Percentiles rank a stretch among this genome's conserved stretches.
Evolutionary conservation across 2,329 filamentous ascomycete species (phyloP).

Genomic region (Scedosporium boydii): DNA sequence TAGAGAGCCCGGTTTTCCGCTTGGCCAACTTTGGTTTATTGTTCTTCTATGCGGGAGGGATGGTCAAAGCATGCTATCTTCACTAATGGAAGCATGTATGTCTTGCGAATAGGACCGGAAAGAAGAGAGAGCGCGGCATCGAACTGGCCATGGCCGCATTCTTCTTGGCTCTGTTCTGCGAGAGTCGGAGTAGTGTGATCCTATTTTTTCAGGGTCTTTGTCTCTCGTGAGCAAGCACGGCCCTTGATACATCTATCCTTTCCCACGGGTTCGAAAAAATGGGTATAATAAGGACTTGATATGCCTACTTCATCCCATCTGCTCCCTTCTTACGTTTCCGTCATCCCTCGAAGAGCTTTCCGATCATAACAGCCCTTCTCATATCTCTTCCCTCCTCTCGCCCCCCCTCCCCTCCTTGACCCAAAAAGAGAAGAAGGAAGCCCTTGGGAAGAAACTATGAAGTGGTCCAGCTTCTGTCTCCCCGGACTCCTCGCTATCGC

Average conservation of each 20-base stretch:
- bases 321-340: not conserved
- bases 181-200: not conserved
- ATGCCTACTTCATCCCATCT: not conserved
- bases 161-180: not conserved
- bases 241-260: not conserved
- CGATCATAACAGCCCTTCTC: not conserved
- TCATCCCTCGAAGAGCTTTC: not conserved
- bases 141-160: too few species aligned
- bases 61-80: not conserved
- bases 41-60: not conserved
- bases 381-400: not conserved
- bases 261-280: not conserved
- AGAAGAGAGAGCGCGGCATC: not conserved
- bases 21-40: not conserved
- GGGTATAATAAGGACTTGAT: not conserved
- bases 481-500: not conserved
- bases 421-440: not conserved
- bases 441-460: not conserved
- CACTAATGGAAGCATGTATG: not conserved
- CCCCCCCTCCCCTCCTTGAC: not conserved
- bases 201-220: not conserved
- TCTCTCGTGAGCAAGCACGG: not conserved
- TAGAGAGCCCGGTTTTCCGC: not conserved
- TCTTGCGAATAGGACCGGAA: not conserved
- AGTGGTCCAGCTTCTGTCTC: not conserved